These are phyloP conservation scores for Salvia miltiorrhiza DNA, from an alignment of 257 asterid species.

Conservation along the genomic window DNA sequence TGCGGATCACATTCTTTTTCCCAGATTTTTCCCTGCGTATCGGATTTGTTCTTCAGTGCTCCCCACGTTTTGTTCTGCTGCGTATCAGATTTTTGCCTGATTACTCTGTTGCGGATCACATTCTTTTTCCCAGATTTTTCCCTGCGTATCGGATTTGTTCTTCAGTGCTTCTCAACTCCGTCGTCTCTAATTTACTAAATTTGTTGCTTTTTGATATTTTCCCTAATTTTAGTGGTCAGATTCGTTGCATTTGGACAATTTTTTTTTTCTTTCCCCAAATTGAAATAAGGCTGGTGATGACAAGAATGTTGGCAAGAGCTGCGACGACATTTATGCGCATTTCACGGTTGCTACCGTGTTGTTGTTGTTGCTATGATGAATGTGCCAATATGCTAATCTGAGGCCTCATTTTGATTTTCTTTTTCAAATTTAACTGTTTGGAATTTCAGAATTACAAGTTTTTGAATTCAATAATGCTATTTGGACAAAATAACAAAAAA, in stretches of 20 bases:
- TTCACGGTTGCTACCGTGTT: slow-evolving; percentile 36
- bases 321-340: slow-evolving; percentile 39
- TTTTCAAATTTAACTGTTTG: too few relatives aligned
- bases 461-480: too few relatives aligned
- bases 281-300: slow-evolving; percentile 35
- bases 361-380: slow-evolving; percentile 48
- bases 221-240: not conserved
- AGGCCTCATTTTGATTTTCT: slow-evolving; percentile 13
- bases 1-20: too few relatives aligned
- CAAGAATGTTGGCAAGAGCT: slow-evolving; percentile 36
- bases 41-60: not conserved
- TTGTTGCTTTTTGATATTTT: not conserved
- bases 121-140: not conserved
- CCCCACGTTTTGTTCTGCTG: not conserved
- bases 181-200: not conserved
- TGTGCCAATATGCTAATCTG: slow-evolving; percentile 75
- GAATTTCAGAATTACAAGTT: too few relatives aligned
- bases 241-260: not conserved
- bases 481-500: too few relatives aligned
- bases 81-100: not conserved
- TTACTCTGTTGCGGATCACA: too few relatives aligned
- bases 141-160: not conserved
- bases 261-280: not conserved
- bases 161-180: too few relatives aligned
- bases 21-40: not conserved